Conservation (phyloP, 2,329 filamentous ascomycete species). For the Fusarium bactridioides region DNA sequence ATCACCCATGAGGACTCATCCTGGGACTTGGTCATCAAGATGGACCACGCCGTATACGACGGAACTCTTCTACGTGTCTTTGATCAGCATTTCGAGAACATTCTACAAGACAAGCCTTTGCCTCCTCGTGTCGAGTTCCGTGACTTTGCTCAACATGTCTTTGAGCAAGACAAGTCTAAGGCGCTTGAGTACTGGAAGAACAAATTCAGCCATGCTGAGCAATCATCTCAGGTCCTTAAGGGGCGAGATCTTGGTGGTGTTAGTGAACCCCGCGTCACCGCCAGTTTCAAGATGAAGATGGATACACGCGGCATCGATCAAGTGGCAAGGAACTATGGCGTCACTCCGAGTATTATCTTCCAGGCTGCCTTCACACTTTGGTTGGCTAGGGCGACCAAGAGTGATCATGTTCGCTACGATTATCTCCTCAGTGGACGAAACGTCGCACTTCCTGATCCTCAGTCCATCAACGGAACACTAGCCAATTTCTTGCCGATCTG, state of each 20-base stretch:
- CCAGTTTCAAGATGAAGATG: not conserved
- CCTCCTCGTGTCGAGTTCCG: not conserved
- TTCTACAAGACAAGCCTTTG: not conserved
- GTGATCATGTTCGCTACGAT: not conserved
- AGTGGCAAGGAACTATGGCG: not conserved
- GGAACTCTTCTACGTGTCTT: not conserved
- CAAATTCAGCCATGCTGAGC: not conserved
- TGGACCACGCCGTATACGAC: not conserved
- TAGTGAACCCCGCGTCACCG: not conserved
- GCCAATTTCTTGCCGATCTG: not conserved
- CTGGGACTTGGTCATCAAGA: not conserved
- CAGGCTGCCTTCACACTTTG: not conserved
- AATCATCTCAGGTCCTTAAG: not conserved
- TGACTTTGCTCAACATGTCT: not conserved
- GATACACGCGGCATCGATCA: not conserved
- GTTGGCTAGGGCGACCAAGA: not conserved
- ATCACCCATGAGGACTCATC: not conserved
- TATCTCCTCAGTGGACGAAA: slow-evolving; percentile 1
- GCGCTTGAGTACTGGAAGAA: not conserved
- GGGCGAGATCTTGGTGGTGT: not conserved
- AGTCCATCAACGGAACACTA: not conserved
- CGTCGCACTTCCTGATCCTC: not conserved
- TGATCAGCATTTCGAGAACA: not conserved
- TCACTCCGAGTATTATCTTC: not conserved
- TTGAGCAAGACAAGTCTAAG: not conserved